phyloP scores from a whole-genome alignment of 2,329 filamentous ascomycete genomes.

The Fusarium scirpi region DNA sequence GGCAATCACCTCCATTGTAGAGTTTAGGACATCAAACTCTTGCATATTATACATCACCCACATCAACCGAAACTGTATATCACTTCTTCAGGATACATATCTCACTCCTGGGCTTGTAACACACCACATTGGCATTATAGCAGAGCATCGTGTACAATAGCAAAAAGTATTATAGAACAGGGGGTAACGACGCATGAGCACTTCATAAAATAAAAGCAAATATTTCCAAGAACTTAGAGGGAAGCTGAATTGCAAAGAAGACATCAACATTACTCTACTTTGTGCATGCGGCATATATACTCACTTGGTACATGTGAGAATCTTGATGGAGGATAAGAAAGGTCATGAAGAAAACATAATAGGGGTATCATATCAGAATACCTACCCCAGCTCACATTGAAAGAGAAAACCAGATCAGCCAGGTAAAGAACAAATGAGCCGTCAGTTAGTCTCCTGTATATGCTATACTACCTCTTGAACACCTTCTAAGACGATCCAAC shows the following conservation, averaged over 20 bases:
- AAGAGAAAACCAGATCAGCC: not conserved
- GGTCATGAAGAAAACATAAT: not conserved
- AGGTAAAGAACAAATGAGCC: conserved; percentile 2
- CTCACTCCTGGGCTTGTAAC: not conserved
- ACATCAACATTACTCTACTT: not conserved
- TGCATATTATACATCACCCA: not conserved
- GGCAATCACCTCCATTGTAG: not conserved
- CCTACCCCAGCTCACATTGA: conserved; percentile 4
- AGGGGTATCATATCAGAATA: not conserved
- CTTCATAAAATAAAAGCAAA: not conserved
- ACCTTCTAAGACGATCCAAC: conserved; percentile 30
- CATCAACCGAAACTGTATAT: conserved; percentile 27
- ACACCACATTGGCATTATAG: not conserved
- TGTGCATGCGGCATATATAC: not conserved
- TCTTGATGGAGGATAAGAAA: not conserved
- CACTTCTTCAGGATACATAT: conserved; percentile 13
- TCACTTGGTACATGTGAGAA: not conserved
- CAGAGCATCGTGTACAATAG: conserved; percentile 33
- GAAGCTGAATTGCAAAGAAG: not conserved
- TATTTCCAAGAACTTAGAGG: not conserved
- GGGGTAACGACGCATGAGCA: not conserved
- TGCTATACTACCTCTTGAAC: conserved; percentile 28
- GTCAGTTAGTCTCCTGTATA: conserved; percentile 37
- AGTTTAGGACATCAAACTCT: not conserved
- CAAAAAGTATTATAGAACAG: not conserved